phyloP scores from a whole-genome alignment of 2,329 filamentous ascomycete species.

The Purpureocillium lavendulum region DNA sequence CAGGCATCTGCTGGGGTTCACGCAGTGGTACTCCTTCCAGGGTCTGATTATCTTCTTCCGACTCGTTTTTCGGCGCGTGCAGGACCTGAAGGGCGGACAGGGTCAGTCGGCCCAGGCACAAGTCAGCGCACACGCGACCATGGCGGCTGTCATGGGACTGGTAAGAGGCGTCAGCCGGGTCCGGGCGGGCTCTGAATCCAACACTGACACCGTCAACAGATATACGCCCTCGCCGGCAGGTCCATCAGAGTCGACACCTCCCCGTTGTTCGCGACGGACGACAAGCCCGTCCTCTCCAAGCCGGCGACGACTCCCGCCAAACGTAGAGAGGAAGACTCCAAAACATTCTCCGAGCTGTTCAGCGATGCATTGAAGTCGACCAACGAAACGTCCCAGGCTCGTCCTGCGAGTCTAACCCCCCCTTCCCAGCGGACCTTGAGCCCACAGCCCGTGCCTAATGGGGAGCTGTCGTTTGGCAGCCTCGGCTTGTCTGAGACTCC shows the following conservation, averaged over 20 bases:
- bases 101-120: conserved; percentile 30
- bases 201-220: conserved; percentile 22
- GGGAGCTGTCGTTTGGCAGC: conserved; percentile 4
- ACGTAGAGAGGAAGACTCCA: conserved; percentile 21
- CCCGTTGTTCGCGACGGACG: conserved; percentile 36
- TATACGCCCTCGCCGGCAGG: conserved; percentile 33
- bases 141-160: conserved; percentile 42
- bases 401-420: conserved; percentile 11
- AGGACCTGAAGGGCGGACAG: conserved; percentile 29
- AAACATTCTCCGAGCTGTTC: conserved; percentile 33
- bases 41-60: conserved; percentile 48
- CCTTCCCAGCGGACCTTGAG: conserved; percentile 4
- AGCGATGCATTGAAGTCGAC: conserved; percentile 23
- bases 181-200: not conserved
- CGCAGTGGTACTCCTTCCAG: conserved; percentile 60
- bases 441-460: conserved; percentile 2
- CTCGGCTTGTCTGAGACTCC: conserved; percentile 11
- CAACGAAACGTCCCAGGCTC: conserved; percentile 7
- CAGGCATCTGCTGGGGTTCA: conserved; percentile 50
- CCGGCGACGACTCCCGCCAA: conserved; percentile 14
- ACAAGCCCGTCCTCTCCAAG: conserved; percentile 15
- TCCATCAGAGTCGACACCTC: conserved; percentile 49
- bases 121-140: conserved; percentile 45
- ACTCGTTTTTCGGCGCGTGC: conserved; percentile 35
- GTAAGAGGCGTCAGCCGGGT: conserved; percentile 29